A percentile compares a stretch with the other conserved stretches of the same genome.
Evolutionary conservation across 805 yeast genomes (phyloP).

Genomic region (Metschnikowia orientalis): DNA sequence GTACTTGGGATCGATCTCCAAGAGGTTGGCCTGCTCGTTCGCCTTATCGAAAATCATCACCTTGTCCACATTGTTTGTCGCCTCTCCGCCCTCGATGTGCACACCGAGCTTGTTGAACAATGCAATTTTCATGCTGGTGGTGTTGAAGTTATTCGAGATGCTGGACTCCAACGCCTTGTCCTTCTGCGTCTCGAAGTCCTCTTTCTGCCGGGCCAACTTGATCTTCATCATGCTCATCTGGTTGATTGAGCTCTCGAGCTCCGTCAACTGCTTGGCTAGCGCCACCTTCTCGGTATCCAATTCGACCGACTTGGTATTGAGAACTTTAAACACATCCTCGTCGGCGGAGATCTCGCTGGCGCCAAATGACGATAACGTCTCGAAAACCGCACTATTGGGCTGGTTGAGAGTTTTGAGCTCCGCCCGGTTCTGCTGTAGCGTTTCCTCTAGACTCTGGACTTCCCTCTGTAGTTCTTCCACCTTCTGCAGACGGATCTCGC

Average conservation of each 20-base stretch:
- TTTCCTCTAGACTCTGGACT: conserved; percentile 14
- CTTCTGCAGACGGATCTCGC: conserved; percentile 24
- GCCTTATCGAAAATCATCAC: conserved; percentile 47
- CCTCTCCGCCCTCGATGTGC: conserved; percentile 32
- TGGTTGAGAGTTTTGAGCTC: conserved; percentile 22
- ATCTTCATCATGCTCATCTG: conserved; percentile 29
- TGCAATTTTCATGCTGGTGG: conserved; percentile 50
- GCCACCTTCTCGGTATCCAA: conserved; percentile 46
- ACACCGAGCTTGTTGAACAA: conserved; percentile 60
- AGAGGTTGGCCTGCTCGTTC: conserved; percentile 43
- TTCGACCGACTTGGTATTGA: conserved; percentile 26
- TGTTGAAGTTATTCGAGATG: conserved; percentile 36
- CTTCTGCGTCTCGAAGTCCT: conserved; percentile 30
- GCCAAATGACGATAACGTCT: conserved; percentile 17
- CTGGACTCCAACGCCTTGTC: conserved; percentile 29
- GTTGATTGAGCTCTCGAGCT: conserved; percentile 41
- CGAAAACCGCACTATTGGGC: conserved; percentile 21
- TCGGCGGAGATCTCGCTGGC: conserved; percentile 22
- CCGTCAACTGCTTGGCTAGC: conserved; percentile 50
- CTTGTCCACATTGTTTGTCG: conserved; percentile 26
- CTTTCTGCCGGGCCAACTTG: conserved; percentile 34
- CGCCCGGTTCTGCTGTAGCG: conserved; percentile 1
- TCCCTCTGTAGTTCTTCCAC: conserved; percentile 15
- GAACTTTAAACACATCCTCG: conserved; percentile 24
- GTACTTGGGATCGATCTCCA: conserved; percentile 51